A percentile compares a stretch with the other conserved stretches of the same genome.
Conservation (phyloP, 495 filamentous ascomycete species). For the Neurospora sp. region DNA sequence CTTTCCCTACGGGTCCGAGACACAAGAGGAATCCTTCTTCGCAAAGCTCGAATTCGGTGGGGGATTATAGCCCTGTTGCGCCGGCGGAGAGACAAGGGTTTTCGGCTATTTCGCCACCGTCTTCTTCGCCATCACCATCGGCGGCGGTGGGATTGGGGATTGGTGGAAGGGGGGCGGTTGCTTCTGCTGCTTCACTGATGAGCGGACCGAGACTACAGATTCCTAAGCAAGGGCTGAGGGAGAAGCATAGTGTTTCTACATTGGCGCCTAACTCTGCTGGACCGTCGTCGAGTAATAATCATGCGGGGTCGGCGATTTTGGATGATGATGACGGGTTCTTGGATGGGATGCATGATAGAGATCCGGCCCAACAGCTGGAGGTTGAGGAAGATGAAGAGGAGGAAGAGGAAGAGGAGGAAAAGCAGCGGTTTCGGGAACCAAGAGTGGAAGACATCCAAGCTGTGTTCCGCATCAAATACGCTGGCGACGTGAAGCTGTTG, state of each 20-base stretch:
- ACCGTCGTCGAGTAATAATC: slow-evolving; percentile 12
- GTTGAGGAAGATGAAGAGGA: slow-evolving; percentile 8
- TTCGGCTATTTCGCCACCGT: slow-evolving; percentile 4
- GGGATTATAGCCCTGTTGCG: slow-evolving; percentile 19
- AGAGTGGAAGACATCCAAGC: slow-evolving; percentile 70
- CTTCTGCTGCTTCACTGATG: background rate
- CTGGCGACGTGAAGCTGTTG: slow-evolving; percentile 72
- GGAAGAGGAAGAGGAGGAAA: slow-evolving; percentile 18
- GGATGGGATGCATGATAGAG: background rate
- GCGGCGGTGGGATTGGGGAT: slow-evolving; percentile 11
- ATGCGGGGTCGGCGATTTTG: slow-evolving; percentile 9
- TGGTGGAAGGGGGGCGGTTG: slow-evolving; percentile 1
- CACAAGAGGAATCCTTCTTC: slow-evolving; percentile 32
- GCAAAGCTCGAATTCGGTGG: slow-evolving; percentile 34
- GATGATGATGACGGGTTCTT: slow-evolving; percentile 3
- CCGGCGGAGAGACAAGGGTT: slow-evolving; percentile 4
- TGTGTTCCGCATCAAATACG: slow-evolving; percentile 79
- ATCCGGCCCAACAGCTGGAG: background rate
- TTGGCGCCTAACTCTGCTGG: slow-evolving; percentile 36
- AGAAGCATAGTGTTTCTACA: slow-evolving; percentile 46
- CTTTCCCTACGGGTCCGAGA: slow-evolving; percentile 5
- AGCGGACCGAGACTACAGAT: background rate
- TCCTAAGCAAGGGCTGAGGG: slow-evolving; percentile 19
- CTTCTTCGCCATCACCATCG: slow-evolving; percentile 1
- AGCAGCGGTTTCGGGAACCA: slow-evolving; percentile 36